Evolutionary conservation across 2,329 filamentous ascomycete species (phyloP), one percentile per base, ranked within the genome.

Genomic region (Pseudocercospora eumusae): DNA sequence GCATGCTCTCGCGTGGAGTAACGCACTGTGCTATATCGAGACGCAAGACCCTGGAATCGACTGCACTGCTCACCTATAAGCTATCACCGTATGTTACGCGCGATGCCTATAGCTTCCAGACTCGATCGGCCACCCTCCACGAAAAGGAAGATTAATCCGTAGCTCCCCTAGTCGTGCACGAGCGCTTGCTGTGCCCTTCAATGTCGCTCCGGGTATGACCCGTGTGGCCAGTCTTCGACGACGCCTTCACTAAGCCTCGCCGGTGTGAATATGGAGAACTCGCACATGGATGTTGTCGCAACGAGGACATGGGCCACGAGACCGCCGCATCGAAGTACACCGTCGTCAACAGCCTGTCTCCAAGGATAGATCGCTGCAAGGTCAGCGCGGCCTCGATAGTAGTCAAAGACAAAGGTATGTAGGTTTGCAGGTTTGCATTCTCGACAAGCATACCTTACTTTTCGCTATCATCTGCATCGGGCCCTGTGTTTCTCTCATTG

Each of bases 201-300:
- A 18, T 23, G 28, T n/a, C 54, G 53, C 42, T 20, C 57, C 61
- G 61, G 52, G 31, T 54, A 60, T 60, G n/a, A 31, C 15, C 57
- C 57, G 56, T 40, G 27, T 54, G 53, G 52, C 61, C 57, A 53
- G 61, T 36, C 49, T 47, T 56, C 58, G 44, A 57, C 61, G 50
- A 54, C 59, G 21, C 52, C 33, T 54, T 56, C 53, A 63, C 20
- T 49, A 53, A 40, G 11, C 21, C 52, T 23, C 61, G 47, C 57
- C 57, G 57, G 52, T 53, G 31, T 47, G 44, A 45, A 56, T 44
- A 56, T 56, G 57, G 44, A 52, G 42, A 21, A 56, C 44, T 42
- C 56, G 56, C 58, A 33, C 57, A 47, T 56, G 57, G 53, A 60
- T 63, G 57, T 55, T 63, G 57, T 63, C 61, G 61, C 61, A 57